phyloP scores from a whole-genome alignment of 352 stramenopile genomes.

The Phytopythium helicoides region DNA sequence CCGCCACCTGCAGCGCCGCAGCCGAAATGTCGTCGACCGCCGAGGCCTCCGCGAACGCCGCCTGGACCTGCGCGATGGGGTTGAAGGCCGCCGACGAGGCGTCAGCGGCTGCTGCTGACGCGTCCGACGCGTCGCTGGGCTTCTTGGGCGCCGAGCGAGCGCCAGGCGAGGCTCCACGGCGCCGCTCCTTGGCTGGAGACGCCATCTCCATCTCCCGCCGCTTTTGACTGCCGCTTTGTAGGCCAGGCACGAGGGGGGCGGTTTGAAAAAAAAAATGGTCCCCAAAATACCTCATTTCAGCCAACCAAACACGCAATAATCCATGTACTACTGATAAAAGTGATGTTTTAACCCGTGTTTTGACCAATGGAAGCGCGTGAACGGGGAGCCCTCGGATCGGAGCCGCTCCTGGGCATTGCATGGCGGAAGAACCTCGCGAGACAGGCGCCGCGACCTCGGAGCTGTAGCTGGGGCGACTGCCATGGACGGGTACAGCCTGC shows the following conservation, averaged over 20 bases:
- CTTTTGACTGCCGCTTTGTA: not conserved
- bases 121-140: constrained; percentile 8
- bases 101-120: not conserved
- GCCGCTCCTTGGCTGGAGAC: constrained; percentile 13
- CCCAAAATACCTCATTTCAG: no score
- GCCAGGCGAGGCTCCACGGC: constrained; percentile 13
- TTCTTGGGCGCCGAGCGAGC: constrained; percentile 19
- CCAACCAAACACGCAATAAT: no score
- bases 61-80: constrained; percentile 3
- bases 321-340: no score
- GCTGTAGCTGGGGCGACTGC: no score
- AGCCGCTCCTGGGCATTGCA: not conserved
- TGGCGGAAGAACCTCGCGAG: no score
- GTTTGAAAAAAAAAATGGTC: no score
- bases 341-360: not conserved
- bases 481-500: constrained; percentile 4
- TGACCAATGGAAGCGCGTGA: not conserved
- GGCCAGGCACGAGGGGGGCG: not conserved
- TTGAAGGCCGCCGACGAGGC: constrained; percentile 4
- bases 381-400: not conserved
- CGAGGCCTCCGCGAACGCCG: constrained; percentile 10
- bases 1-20: constrained; percentile 15
- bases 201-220: constrained; percentile 23
- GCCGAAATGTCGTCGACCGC: constrained; percentile 12
- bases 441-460: not conserved